Conservation (phyloP, 2,329 filamentous ascomycete genomes). For the Fusarium irregulare region DNA sequence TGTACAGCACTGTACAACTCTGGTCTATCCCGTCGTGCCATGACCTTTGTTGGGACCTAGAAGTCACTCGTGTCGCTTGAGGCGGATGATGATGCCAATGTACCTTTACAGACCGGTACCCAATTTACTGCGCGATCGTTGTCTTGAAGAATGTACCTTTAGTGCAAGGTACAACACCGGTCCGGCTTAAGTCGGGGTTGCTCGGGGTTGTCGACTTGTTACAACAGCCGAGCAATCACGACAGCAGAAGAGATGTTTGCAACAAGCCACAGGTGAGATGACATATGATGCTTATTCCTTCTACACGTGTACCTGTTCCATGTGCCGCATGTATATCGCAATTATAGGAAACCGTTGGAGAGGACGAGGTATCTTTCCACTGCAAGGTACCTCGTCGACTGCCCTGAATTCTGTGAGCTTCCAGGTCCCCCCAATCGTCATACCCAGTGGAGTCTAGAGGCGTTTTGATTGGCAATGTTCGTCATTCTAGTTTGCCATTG, state of each 20-base stretch:
- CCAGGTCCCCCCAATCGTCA: slow-evolving; percentile 37
- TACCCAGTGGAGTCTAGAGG: slow-evolving; percentile 39
- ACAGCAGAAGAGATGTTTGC: slow-evolving; percentile 9
- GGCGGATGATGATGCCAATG: not conserved
- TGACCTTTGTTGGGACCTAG: not conserved
- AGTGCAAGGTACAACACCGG: not conserved
- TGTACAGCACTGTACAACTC: not conserved
- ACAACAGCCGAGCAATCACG: slow-evolving; percentile 3
- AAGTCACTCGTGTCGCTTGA: slow-evolving; percentile 2
- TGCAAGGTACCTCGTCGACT: not conserved
- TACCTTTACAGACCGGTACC: not conserved
- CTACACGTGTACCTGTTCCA: slow-evolving; percentile 11
- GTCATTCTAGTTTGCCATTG: slow-evolving; percentile 40
- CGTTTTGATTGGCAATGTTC: slow-evolving; percentile 41
- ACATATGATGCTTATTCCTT: not conserved
- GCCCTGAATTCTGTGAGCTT: slow-evolving; percentile 40
- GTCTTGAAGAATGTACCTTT: not conserved
- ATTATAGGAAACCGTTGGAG: not conserved
- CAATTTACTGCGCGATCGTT: too few species aligned
- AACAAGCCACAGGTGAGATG: not conserved
- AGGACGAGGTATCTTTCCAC: slow-evolving; percentile 19
- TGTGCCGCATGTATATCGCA: not conserved
- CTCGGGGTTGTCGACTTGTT: not conserved
- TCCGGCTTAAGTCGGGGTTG: not conserved
- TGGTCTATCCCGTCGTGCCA: not conserved